phyloP scores from a whole-genome alignment of 331 rosid genomes.

The Spiraea crenata region DNA sequence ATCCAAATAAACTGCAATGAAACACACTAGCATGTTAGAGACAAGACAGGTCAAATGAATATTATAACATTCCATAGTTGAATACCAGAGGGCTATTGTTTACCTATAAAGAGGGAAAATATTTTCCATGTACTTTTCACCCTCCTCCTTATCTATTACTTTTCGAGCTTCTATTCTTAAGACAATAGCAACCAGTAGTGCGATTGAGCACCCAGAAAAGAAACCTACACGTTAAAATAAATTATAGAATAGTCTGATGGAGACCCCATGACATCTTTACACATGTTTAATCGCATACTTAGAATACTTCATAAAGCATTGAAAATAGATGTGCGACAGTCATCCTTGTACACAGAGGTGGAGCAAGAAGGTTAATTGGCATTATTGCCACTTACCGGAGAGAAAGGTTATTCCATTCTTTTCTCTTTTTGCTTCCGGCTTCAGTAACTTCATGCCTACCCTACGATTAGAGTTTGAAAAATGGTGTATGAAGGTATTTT shows the following conservation, averaged over 20 bases:
- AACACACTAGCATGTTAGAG: constrained; percentile 23
- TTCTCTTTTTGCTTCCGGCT: constrained; percentile 43
- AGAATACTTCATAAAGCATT: not conserved
- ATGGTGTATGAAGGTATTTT: constrained; percentile 50
- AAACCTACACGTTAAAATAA: constrained; percentile 40
- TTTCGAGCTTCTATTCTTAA: constrained; percentile 39
- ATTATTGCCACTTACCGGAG: constrained; percentile 38
- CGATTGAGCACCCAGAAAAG: constrained; percentile 55
- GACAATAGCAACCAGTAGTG: constrained; percentile 49
- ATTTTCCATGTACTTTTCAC: constrained; percentile 51
- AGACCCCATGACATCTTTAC: constrained; percentile 2
- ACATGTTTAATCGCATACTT: not conserved
- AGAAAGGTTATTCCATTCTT: constrained; percentile 39
- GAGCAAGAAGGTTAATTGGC: not conserved
- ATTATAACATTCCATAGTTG: not conserved
- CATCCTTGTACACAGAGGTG: not conserved
- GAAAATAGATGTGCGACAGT: not conserved
- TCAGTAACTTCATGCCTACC: constrained; percentile 50
- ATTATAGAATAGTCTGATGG: constrained; percentile 7
- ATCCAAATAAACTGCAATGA: constrained; percentile 62
- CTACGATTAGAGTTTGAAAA: constrained; percentile 49
- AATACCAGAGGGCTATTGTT: not conserved
- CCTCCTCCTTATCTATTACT: constrained; percentile 37
- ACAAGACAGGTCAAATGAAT: constrained; percentile 12
- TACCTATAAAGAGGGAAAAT: constrained; percentile 73